Percentiles rank a stretch among this genome's conserved stretches.
phyloP scores from a whole-genome alignment of 306 rosid species.

The Sicyos baderoa region DNA sequence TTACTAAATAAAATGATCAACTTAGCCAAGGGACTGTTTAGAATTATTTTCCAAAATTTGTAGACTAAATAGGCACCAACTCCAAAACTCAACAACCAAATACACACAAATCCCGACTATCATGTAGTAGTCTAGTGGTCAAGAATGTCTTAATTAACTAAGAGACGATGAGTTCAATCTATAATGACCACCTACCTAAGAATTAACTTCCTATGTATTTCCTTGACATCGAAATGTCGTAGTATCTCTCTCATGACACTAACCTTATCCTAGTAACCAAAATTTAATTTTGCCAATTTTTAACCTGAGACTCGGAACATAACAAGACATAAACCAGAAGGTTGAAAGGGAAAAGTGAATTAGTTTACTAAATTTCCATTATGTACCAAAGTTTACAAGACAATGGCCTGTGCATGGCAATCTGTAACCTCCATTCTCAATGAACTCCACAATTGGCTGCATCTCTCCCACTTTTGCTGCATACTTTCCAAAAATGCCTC shows the following conservation, averaged over 20 bases:
- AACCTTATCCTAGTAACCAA: neutral
- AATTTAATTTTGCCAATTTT: neutral
- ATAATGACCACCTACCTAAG: no score
- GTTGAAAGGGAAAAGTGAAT: neutral
- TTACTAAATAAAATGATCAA: neutral
- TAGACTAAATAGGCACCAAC: neutral
- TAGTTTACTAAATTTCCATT: no score
- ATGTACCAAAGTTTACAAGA: slow-evolving; percentile 30
- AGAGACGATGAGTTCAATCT: no score
- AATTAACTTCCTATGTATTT: no score
- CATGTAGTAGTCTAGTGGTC: no score
- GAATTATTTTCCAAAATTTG: neutral
- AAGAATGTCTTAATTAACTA: no score
- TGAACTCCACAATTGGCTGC: slow-evolving; percentile 57
- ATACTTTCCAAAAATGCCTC: slow-evolving; percentile 45
- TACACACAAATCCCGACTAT: no score
- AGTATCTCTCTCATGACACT: neutral
- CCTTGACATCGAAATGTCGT: no score
- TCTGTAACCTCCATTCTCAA: slow-evolving; percentile 62
- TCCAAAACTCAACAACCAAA: no score
- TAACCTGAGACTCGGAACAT: neutral
- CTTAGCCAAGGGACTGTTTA: neutral
- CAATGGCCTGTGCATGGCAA: slow-evolving; percentile 69
- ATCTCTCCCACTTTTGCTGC: slow-evolving; percentile 60
- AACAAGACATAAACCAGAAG: neutral